Conservation (phyloP, 371 early-diverging fungal genomes). For the Mucor velutinosus region DNA sequence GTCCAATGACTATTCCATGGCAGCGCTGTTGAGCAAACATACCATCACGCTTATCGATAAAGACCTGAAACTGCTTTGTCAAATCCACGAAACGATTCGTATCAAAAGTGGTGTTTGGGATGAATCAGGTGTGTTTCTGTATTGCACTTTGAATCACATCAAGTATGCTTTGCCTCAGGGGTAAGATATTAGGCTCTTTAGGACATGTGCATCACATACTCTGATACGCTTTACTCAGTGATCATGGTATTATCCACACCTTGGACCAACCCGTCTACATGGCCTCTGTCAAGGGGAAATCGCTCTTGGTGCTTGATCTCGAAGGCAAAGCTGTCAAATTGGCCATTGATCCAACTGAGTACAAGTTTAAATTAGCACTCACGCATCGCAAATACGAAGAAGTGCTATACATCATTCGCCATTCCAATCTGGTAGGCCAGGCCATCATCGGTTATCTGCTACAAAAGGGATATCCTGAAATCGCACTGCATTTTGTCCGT, state of each 20-base stretch:
- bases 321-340: slow-evolving; percentile 83
- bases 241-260: slow-evolving; percentile 94
- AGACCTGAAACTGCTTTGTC: neutral
- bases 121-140: neutral
- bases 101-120: neutral
- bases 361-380: slow-evolving; percentile 95
- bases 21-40: neutral
- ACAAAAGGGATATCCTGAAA: neutral
- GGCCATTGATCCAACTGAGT: slow-evolving; percentile 96
- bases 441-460: neutral
- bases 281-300: slow-evolving; percentile 82
- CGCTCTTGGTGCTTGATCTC: slow-evolving; percentile 83
- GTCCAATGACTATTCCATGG: slow-evolving; percentile 64
- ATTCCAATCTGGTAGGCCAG: neutral
- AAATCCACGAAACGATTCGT: neutral
- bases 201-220: no score
- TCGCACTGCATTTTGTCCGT: neutral
- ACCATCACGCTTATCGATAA: neutral
- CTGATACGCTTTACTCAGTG: slow-evolving; percentile 48
- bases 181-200: no score
- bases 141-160: neutral
- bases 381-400: neutral
- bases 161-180: slow-evolving; percentile 41
- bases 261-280: slow-evolving; percentile 94
- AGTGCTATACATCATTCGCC: neutral